Base-by-base conservation (phyloP, 208 protist species). In the Acanthamoeba castellanii region DNA sequence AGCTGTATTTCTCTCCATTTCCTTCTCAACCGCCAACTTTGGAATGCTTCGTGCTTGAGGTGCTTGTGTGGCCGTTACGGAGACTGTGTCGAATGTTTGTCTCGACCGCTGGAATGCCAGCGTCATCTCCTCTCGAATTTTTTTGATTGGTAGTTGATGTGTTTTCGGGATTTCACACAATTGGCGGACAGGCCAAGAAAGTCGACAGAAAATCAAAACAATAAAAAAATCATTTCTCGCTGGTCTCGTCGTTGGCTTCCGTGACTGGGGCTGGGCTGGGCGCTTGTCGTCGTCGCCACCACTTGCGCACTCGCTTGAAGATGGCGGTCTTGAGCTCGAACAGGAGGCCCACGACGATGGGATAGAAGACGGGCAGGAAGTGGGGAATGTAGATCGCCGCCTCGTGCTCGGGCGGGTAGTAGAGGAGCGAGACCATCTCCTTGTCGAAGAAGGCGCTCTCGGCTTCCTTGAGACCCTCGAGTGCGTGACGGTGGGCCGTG, bases 361-460 rank as follows among this genome's bases (percentile, higher is more conserved):
- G 81, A 27, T 66, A 95, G 88, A 78, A 94, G 47, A 97, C 74
- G 32, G 97, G 97, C 27, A 97, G 61, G 92, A 97, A 97, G 11
- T 96, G 64, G 0, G 96, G 97, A 9, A 95, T 91, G 81, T 97
- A 97, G 7, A 97, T 95, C 13, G 97, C 97, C n/a, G 95, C 96
- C 81, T 97, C 97, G 72, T 97, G 95, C 57, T 97, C 97, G 61
- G 97, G 95, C 16, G 97, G 97, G 68, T 97, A 97, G 85, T 97
- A 97, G 3, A 97, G 52, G 34, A 97, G 68, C 25, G 94, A 91
- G 5, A 97, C 34, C 95, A 97, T 97, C 50, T 96, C 87, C 2
- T 93, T 82, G 32, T 97, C 96, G 92, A 97, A 97, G 95, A 97
- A 97, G 25, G 97, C 97, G 34, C 27, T 64, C 45, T 97, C 96